Evolutionary conservation across 2,329 filamentous ascomycete species (phyloP), one percentile per base, ranked within the genome.

Genomic region (Byssoonygena ceratinophila): DNA sequence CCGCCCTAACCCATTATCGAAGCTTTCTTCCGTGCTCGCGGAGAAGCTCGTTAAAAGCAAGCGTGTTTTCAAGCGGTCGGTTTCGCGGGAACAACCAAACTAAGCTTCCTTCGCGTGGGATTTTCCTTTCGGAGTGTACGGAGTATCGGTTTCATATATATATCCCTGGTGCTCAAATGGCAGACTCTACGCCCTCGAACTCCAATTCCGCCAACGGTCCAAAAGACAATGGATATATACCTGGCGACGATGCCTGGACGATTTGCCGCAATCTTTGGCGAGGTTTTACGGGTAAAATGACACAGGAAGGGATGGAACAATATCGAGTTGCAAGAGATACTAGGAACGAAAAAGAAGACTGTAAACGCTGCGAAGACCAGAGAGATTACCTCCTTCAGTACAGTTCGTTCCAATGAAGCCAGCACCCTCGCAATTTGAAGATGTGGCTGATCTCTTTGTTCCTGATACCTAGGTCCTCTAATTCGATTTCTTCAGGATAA

Each of bases 401-500:
- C 75, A 91, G 74, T 74, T 60, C 59, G 67, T 7, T n/a, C 37
- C 12, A 29, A 20, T 22, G 7, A 29, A 8, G 14, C 34, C n/a
- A n/a, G n/a, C n/a, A n/a, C n/a, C n/a, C n/a, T n/a, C n/a, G n/a
- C n/a, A n/a, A n/a, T n/a, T n/a, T n/a, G n/a, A n/a, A n/a, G 25
- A 46, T 12, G 16, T 52, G 27, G 20, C 39, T 37, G 31, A 23
- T 6, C n/a, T 12, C 23, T n/a, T 32, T 16, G 3, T 22, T 14
- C 6, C 22, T 39, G 11, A 45, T 23, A 9, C 1, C n/a, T 51
- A 75, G 74, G 85, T 52, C 92, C 92, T 25, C 81, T 87, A 53
- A 83, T 98, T 55, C 83, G 84, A 56, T 98, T 94, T 76, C 75
- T 98, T 71, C 81, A 81, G 52, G 82, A 92, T 59, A 87, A 89